Conservation (phyloP, 2,329 filamentous ascomycete species). For the Apiospora kogelbergensis region DNA sequence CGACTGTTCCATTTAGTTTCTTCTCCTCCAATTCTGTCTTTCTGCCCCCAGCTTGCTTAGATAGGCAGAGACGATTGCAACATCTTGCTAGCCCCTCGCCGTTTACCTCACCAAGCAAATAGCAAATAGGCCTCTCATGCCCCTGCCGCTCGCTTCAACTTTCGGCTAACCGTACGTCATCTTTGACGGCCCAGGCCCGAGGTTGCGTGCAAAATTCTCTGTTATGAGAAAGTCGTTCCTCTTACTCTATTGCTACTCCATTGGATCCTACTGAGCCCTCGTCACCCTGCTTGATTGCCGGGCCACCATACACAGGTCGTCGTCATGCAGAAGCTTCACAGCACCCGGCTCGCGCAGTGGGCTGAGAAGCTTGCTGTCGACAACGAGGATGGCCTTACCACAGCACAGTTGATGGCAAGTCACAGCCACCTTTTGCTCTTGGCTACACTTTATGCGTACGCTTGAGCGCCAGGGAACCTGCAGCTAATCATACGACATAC, state of each 20-base stretch:
- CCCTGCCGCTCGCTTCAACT: background rate
- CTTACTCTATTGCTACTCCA: background rate
- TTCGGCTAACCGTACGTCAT: background rate
- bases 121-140: background rate
- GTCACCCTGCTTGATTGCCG: background rate
- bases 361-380: slow-evolving; percentile 68
- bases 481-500: background rate
- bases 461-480: background rate
- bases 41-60: background rate
- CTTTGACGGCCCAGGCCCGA: background rate
- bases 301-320: background rate
- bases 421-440: background rate
- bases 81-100: background rate
- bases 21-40: background rate
- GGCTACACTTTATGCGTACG: background rate
- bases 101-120: background rate
- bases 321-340: slow-evolving; percentile 26
- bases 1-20: background rate
- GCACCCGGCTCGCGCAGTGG: slow-evolving; percentile 41
- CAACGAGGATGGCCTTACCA: slow-evolving; percentile 73
- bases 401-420: slow-evolving; percentile 73
- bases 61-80: background rate
- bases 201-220: background rate
- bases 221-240: background rate
- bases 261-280: background rate